Evolutionary conservation across 2,329 filamentous ascomycete genomes (phyloP).

Genomic region (Neofusicoccum laricinum): DNA sequence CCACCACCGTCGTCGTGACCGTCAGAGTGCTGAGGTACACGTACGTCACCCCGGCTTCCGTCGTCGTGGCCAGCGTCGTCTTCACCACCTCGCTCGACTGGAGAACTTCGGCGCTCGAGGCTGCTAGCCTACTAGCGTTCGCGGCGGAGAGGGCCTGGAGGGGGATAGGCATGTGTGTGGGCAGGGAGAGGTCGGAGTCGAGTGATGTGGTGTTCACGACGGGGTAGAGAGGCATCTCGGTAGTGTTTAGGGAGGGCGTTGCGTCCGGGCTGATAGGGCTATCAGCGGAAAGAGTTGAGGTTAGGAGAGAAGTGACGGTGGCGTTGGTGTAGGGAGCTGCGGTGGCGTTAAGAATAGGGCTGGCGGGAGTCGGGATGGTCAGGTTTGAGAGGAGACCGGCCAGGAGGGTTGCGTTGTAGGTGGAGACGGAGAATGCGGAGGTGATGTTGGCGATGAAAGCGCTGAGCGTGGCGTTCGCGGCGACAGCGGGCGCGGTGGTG

Average conservation of each 20-base stretch:
- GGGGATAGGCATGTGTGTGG: constrained; percentile 7
- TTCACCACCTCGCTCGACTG: not conserved
- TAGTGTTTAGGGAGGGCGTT: not conserved
- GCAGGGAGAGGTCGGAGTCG: not conserved
- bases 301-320: not conserved
- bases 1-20: not conserved
- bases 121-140: not conserved
- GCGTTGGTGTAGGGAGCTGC: not conserved
- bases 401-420: not conserved
- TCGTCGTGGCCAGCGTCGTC: not conserved
- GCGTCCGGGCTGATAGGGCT: not conserved
- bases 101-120: not conserved
- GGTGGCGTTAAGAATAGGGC: not conserved
- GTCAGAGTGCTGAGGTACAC: not conserved
- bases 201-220: not conserved
- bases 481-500: not conserved
- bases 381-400: not conserved
- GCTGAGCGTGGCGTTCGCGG: not conserved
- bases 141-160: not conserved
- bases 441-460: not conserved
- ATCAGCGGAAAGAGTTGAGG: not conserved
- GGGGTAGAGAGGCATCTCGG: not conserved
- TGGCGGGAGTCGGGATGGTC: not conserved
- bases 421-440: not conserved
- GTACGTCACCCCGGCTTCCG: not conserved